phyloP scores from a whole-genome alignment of 768 basidiomycete genomes.

The Roridomyces roridus region DNA sequence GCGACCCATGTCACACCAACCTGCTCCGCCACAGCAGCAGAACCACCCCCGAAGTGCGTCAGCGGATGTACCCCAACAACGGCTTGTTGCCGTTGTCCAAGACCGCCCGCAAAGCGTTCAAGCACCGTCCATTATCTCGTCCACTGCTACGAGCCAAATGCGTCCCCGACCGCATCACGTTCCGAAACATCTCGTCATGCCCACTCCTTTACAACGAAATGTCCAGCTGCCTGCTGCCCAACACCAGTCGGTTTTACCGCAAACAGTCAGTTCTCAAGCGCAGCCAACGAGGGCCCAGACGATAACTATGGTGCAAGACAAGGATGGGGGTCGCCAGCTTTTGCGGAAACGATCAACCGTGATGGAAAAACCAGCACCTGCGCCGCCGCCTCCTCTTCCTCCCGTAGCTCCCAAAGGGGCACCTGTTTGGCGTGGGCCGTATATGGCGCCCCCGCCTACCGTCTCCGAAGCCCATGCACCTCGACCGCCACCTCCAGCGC shows the following conservation, averaged over 20 bases:
- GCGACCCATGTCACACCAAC: not conserved
- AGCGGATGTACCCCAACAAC: not conserved
- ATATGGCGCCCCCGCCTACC: slow-evolving; percentile 25
- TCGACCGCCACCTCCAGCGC: slow-evolving; percentile 27
- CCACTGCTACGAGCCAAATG: slow-evolving; percentile 4
- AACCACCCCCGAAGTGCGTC: not conserved
- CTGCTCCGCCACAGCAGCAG: not conserved
- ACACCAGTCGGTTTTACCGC: too few species aligned
- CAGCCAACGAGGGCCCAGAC: slow-evolving; percentile 15
- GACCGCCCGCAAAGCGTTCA: slow-evolving; percentile 12
- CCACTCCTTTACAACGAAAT: slow-evolving; percentile 61
- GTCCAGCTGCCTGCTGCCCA: slow-evolving; percentile 17
- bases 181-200: slow-evolving; percentile 78
- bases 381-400: not conserved
- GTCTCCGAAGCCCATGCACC: slow-evolving; percentile 12
- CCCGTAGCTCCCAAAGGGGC: slow-evolving; percentile 8
- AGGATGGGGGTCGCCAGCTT: slow-evolving; percentile 15
- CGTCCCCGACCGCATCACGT: slow-evolving; percentile 41
- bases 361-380: too few species aligned
- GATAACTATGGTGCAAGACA: slow-evolving; percentile 19
- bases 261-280: not conserved
- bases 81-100: not conserved
- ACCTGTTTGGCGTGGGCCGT: slow-evolving; percentile 14
- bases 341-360: slow-evolving; percentile 17
- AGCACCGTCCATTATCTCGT: slow-evolving; percentile 22